phyloP scores from a whole-genome alignment of 306 rosid genomes.

The Mimosa pudica region DNA sequence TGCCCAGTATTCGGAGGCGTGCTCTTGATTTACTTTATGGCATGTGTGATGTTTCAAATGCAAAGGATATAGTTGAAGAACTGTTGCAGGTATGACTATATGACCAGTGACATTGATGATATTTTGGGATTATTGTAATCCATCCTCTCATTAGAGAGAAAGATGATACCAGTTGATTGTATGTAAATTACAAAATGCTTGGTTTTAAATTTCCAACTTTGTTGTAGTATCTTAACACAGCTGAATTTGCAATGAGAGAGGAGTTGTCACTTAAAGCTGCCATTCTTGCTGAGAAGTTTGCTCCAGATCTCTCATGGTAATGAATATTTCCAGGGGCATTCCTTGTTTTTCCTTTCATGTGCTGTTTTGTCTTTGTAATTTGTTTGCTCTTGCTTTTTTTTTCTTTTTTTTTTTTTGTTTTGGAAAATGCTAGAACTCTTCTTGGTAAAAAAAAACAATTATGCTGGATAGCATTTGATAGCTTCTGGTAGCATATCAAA shows the following conservation, averaged over 20 bases:
- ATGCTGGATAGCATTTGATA: background rate
- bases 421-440: background rate
- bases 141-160: background rate
- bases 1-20: conserved; percentile 91
- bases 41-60: conserved; percentile 99
- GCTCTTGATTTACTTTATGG: conserved; percentile 99
- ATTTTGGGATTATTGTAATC: conserved; percentile 24
- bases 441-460: background rate
- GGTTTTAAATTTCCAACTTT: conserved; percentile 39
- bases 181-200: conserved; percentile 28
- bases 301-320: conserved; percentile 98
- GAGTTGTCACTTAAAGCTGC: conserved; percentile 98
- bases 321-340: conserved; percentile 22
- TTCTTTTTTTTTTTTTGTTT: background rate
- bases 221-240: conserved; percentile 94
- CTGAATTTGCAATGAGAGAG: conserved; percentile 98
- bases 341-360: conserved; percentile 7
- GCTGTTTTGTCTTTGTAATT: conserved; percentile 12
- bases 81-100: conserved; percentile 74
- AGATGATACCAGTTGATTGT: conserved; percentile 32
- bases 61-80: conserved; percentile 98
- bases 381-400: background rate
- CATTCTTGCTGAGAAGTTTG: conserved; percentile 99
- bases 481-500: background rate
- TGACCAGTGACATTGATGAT: conserved; percentile 25